Evolutionary conservation across 441 rosid genomes (phyloP).

Genomic region (Populus hybrid): DNA sequence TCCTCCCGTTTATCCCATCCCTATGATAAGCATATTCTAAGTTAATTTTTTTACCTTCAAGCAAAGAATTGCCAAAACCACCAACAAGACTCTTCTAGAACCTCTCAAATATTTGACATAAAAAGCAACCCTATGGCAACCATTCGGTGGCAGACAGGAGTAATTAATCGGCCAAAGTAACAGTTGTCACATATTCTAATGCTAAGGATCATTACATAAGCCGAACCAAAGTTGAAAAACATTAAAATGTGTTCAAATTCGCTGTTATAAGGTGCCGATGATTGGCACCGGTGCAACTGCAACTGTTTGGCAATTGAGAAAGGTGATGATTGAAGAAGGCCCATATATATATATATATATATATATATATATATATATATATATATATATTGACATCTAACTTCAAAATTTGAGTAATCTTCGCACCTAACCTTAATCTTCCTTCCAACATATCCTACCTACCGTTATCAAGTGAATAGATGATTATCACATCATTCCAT

Average conservation of each 20-base stretch:
- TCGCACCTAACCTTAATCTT: slow-evolving; percentile 2
- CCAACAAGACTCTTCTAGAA: not conserved
- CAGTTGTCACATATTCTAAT: not conserved
- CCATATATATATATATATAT: too few relatives aligned
- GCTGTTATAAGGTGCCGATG: not conserved
- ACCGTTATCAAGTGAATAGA: not conserved
- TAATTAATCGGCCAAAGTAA: too few relatives aligned
- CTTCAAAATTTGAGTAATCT: slow-evolving; percentile 13
- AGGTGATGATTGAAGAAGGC: not conserved
- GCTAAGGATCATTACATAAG: not conserved
- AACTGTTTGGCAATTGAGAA: not conserved
- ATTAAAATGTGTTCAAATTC: not conserved
- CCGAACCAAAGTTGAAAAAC: not conserved
- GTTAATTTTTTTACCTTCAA: not conserved
- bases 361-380: too few relatives aligned
- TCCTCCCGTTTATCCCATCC: too few relatives aligned
- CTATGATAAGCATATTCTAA: too few relatives aligned
- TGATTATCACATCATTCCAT: not conserved
- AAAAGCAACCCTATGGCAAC: not conserved
- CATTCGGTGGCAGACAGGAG: not conserved
- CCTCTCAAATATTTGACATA: not conserved
- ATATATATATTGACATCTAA: not conserved
- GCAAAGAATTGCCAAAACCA: not conserved
- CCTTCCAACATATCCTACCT: not conserved
- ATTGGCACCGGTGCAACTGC: not conserved